A percentile compares a stretch with the other conserved stretches of the same genome.
Evolutionary conservation across 352 stramenopile genomes (phyloP).

Genomic region (Globisporangium mamillatum): DNA sequence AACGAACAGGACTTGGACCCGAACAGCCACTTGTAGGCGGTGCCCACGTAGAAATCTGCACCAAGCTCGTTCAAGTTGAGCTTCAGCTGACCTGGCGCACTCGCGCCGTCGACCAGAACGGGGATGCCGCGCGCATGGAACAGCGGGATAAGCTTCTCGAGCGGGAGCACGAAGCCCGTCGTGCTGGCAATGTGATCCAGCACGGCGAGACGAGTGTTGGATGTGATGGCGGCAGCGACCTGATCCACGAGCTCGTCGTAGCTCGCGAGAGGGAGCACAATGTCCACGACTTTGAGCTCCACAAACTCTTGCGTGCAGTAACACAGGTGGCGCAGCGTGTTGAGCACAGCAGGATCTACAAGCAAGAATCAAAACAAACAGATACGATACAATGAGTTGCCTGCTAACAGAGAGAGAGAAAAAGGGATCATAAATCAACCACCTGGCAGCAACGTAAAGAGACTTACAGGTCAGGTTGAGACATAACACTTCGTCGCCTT

Average conservation of each 20-base stretch:
- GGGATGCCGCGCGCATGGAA: constrained; percentile 77
- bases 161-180: constrained; percentile 69
- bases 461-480: constrained; percentile 83
- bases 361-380: background rate
- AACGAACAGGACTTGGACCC: constrained; percentile 85
- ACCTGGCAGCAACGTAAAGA: background rate
- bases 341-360: constrained; percentile 75
- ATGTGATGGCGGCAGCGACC: constrained; percentile 68
- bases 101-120: constrained; percentile 78
- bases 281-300: constrained; percentile 84
- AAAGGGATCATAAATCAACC: constrained; percentile 10
- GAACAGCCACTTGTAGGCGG: constrained; percentile 85
- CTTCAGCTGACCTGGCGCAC: constrained; percentile 65
- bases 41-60: constrained; percentile 85
- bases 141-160: constrained; percentile 81
- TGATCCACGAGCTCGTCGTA: constrained; percentile 72
- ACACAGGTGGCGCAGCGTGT: constrained; percentile 81
- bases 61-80: constrained; percentile 64
- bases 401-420: background rate
- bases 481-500: constrained; percentile 86
- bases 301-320: constrained; percentile 88
- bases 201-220: constrained; percentile 81
- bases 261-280: constrained; percentile 63
- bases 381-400: background rate
- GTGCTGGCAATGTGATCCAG: constrained; percentile 83